Percentiles rank a stretch among this genome's conserved stretches.
These are phyloP conservation scores for Pistacia vera DNA, from an alignment of 345 rosid genomes.

Conservation along the genomic window DNA sequence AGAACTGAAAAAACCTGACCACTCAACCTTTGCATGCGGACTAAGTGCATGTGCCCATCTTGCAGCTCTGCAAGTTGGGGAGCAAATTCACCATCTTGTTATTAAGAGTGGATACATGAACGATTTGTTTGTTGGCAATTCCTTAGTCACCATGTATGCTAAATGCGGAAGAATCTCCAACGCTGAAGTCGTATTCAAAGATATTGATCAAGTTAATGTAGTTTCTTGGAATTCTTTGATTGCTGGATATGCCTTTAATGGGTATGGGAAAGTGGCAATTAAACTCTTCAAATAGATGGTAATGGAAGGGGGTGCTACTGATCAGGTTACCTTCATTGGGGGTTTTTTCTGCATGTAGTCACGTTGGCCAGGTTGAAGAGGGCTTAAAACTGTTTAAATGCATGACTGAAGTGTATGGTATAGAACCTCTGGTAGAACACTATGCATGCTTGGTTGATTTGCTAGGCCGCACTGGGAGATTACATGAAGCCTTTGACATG, in stretches of 20 bases:
- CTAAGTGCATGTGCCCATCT: conserved; percentile 42
- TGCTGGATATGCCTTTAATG: conserved; percentile 10
- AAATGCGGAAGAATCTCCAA: conserved; percentile 37
- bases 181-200: conserved; percentile 31
- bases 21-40: conserved; percentile 29
- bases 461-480: neutral
- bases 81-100: conserved; percentile 40
- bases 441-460: conserved; percentile 7
- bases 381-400: conserved; percentile 1
- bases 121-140: conserved; percentile 19
- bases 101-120: conserved; percentile 16
- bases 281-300: conserved; percentile 38
- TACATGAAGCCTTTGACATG: conserved; percentile 8
- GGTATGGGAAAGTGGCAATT: conserved; percentile 38
- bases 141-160: conserved; percentile 30
- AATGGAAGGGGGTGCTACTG: conserved; percentile 9
- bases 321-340: conserved; percentile 1
- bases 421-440: conserved; percentile 9
- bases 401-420: neutral
- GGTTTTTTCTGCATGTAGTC: conserved; percentile 11
- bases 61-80: conserved; percentile 37
- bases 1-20: conserved; percentile 31
- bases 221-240: conserved; percentile 51
- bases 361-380: conserved; percentile 8
- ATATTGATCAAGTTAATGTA: conserved; percentile 13